phyloP scores from a whole-genome alignment of 2,329 filamentous ascomycete species.

The Cladobotryum mycophilum region DNA sequence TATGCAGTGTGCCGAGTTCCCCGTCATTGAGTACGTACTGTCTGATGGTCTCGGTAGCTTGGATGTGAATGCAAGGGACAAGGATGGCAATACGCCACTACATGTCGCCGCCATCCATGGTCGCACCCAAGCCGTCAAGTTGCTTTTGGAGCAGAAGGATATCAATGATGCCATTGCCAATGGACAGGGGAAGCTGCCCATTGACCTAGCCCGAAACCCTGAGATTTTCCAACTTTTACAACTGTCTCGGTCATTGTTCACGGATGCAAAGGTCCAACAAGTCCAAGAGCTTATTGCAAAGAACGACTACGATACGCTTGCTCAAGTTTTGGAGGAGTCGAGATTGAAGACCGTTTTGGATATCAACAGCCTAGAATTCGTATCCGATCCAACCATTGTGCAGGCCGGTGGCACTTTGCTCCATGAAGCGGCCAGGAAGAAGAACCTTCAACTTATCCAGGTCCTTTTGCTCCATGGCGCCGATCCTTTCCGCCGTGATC shows the following conservation, averaged over 20 bases:
- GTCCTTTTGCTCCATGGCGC: conserved; percentile 87
- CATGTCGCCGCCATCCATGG: conserved; percentile 83
- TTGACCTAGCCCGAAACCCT: conserved; percentile 84
- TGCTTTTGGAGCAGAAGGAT: conserved; percentile 72
- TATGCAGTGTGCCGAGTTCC: conserved; percentile 88
- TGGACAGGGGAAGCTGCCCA: conserved; percentile 72
- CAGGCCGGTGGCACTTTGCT: conserved; percentile 85
- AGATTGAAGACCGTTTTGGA: conserved; percentile 82
- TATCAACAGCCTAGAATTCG: conserved; percentile 85
- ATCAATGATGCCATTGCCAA: conserved; percentile 89
- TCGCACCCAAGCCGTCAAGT: conserved; percentile 69
- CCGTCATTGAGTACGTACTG: conserved; percentile 91
- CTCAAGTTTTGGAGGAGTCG: conserved; percentile 75
- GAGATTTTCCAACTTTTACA: conserved; percentile 96
- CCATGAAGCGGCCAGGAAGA: conserved; percentile 86
- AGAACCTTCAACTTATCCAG: conserved; percentile 81
- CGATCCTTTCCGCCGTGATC: conserved; percentile 90
- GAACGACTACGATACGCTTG: conserved; percentile 70
- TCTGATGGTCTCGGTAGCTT: conserved; percentile 62
- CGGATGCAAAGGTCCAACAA: conserved; percentile 77
- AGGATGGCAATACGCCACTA: conserved; percentile 88
- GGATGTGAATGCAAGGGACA: conserved; percentile 85
- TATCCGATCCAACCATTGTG: conserved; percentile 69
- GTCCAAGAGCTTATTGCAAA: conserved; percentile 71
- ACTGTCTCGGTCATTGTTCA: conserved; percentile 80